phyloP scores from a whole-genome alignment of 108 stramenopile species.

The Mediolabrus comicus region DNA sequence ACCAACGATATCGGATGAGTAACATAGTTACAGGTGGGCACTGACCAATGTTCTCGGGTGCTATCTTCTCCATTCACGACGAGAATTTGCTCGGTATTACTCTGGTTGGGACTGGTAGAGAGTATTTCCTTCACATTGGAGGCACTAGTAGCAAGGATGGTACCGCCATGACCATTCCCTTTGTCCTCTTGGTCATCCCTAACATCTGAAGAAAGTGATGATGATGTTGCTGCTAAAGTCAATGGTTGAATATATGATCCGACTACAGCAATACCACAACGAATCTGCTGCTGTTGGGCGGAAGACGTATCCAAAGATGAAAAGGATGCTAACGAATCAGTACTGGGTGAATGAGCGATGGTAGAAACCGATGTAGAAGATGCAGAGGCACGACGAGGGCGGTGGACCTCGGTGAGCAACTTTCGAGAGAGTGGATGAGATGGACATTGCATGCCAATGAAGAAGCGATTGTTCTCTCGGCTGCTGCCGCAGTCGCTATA shows the following conservation, averaged over 20 bases:
- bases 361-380: not conserved
- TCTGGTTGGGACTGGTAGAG: not conserved
- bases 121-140: not conserved
- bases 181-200: not conserved
- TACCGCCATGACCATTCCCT: too few species aligned
- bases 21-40: slow-evolving; percentile 28
- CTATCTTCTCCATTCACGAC: slow-evolving; percentile 40
- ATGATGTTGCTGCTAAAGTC: not conserved
- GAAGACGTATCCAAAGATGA: slow-evolving; percentile 4
- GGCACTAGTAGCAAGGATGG: not conserved
- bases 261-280: slow-evolving; percentile 2
- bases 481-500: not conserved
- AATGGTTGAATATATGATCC: not conserved
- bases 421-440: slow-evolving; percentile 33
- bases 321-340: slow-evolving; percentile 5
- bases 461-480: not conserved
- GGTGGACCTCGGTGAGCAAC: slow-evolving; percentile 24
- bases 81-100: not conserved
- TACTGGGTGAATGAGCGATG: not conserved
- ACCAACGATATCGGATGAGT: slow-evolving; percentile 13
- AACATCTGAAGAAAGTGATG: not conserved
- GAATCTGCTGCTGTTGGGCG: not conserved
- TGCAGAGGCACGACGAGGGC: not conserved
- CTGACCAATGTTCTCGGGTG: slow-evolving; percentile 31
- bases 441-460: slow-evolving; percentile 35